phyloP scores from a whole-genome alignment of 768 basidiomycete genomes.

The Russula emetica region DNA sequence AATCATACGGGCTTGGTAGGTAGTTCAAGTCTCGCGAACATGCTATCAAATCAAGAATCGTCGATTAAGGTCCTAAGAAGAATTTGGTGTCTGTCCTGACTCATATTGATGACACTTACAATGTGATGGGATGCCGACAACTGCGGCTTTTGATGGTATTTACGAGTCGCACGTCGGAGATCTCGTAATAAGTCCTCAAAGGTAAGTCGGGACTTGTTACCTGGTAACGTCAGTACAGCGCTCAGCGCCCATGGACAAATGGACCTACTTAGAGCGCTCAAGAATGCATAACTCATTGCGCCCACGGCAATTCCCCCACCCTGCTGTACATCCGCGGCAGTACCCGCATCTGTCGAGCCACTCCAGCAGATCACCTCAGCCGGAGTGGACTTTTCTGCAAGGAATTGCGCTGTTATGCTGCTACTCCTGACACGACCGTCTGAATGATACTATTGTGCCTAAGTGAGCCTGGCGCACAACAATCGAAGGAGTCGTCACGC shows the following conservation, averaged over 20 bases:
- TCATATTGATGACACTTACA: constrained; percentile 14
- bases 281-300: constrained; percentile 29
- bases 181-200: constrained; percentile 25
- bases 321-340: constrained; percentile 11
- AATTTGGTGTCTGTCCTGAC: background rate
- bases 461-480: background rate
- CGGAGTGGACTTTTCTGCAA: constrained; percentile 17
- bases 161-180: constrained; percentile 22
- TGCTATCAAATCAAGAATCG: constrained; percentile 20
- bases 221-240: constrained; percentile 9
- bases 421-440: constrained; percentile 20
- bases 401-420: constrained; percentile 9
- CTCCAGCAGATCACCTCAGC: constrained; percentile 29
- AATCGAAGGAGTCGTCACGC: background rate
- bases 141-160: constrained; percentile 28
- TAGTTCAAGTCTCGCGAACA: background rate
- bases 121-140: constrained; percentile 26
- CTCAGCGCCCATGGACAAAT: background rate
- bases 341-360: constrained; percentile 24
- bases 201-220: constrained; percentile 18
- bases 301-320: constrained; percentile 24
- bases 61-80: constrained; percentile 11
- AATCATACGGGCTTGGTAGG: background rate
- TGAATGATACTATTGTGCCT: constrained; percentile 24
- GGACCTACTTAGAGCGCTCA: constrained; percentile 21